Base-by-base conservation (phyloP, 192 early-diverging fungal genomes). In the Entomortierella chlamydospora region DNA sequence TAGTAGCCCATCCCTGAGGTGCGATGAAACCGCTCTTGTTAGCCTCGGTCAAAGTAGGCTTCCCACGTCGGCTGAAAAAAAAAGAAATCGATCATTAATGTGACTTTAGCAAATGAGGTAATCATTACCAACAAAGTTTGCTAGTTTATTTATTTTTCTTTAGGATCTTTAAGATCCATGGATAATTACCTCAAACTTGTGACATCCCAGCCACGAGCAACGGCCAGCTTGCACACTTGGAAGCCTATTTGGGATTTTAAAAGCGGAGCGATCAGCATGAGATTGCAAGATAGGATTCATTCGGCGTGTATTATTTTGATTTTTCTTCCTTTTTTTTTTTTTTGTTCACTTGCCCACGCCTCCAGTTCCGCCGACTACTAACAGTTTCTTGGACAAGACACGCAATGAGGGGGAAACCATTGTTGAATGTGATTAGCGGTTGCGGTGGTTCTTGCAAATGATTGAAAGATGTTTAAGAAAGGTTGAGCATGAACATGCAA, bases 21-120 rank as follows among this genome's bases (percentile, higher is more conserved):
- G 83, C 76, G 13, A 83, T 84, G 43, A 82, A 83, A 63, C 85
- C 87, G 33, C 82, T 87, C 30, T 86, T 71, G 53, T 85, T 88
- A 8, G 83, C 34, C 6, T 89, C 88, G 12, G 66, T 74, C 26
- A 68, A 34, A 1, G 43, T 61, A 18, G 68, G 68, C 22, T 64
- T 61, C n/a, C 68, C 64, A 37, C 67, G 72, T n/a, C 63, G 68
- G 33, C 66, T 73, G 45, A 26, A n/a, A 4, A 49, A 22, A 0
- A 18, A 34, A 8, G n/a, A n/a, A n/a, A n/a, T n/a, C n/a, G n/a
- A n/a, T n/a, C n/a, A 37, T 4, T 30, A 45, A 49, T 6, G 57
- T 20, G 8, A 34, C 4, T 12, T 34, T 20, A 34, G 56, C 56
- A 30, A 37, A 11, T 20, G 45, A 9, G 20, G 15, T 33, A 61